Base-by-base conservation (phyloP, 78 protist species). In the Planoprotostelium fungivorum region DNA sequence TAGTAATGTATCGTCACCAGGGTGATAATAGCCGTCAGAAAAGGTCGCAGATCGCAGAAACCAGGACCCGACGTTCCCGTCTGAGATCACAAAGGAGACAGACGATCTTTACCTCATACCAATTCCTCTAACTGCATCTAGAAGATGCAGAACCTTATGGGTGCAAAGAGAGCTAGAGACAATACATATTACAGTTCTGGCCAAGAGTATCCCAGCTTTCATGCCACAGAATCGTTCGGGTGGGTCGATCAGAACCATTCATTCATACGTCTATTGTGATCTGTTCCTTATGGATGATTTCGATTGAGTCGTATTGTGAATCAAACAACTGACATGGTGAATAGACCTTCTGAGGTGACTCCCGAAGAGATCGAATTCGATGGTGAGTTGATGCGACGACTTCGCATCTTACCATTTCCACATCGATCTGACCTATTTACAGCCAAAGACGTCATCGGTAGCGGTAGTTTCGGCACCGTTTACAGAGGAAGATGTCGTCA, bases 381-480 rank as follows among this genome's bases (percentile, higher is more conserved):
- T 51, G 73, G 73, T 51, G 73, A 51, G 73, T 51, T 5, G 73
- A 16, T 51, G 73, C 16, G 5, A 16, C 16, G 31, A 51, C 73
- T 51, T 51, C 73, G 73, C 73, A 51, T 5, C 73, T 5, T 51
- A 51, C 16, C 73, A 51, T 51, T 25, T 51, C 73, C 73, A 51
- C 73, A 51, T 16, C 73, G 16, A 51, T 51, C 31, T 25, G 31
- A 51, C 73, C 31, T n/a, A n/a, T n/a, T 51, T 16, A 51, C 73
- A 51, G 73, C 5, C 5, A 84, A 85, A 1, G 95, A 93, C 84
- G 87, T 90, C 86, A 38, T 94, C 16, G 96, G 96, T 38, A 88
- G 85, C 86, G 96, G 96, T 38, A 90, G 94, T 9, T 94, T 94
- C 73, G 96, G 93, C 39, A 91, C 93, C 29, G 96, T 94, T 5